Percentiles rank a stretch among this genome's conserved stretches.
Evolutionary conservation across 441 rosid genomes (phyloP).

Genomic region (Croton setiger): DNA sequence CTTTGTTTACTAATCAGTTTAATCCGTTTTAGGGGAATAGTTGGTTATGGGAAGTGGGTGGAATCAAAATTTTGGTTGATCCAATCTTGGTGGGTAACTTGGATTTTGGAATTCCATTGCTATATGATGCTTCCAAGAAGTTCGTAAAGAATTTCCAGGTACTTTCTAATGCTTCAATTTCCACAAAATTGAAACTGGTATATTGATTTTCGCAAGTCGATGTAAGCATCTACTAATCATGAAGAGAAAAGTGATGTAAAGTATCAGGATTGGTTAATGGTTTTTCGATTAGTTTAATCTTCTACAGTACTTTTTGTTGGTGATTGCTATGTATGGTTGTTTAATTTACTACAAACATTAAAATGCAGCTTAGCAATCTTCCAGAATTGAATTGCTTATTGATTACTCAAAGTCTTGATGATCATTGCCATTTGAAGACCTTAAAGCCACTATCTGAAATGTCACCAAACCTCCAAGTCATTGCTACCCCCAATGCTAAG

Average conservation of each 20-base stretch:
- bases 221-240: not conserved
- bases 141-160: constrained; percentile 66
- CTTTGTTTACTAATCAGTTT: not conserved
- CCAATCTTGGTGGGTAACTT: constrained; percentile 84
- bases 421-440: constrained; percentile 90
- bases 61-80: constrained; percentile 65
- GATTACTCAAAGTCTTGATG: constrained; percentile 95
- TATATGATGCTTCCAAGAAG: constrained; percentile 84
- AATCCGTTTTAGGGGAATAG: constrained; percentile 64
- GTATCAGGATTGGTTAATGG: not conserved
- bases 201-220: not conserved
- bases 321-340: not conserved
- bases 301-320: not conserved
- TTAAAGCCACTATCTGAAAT: constrained; percentile 62
- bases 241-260: not conserved
- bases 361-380: constrained; percentile 76
- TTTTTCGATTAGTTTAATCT: not conserved
- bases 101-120: constrained; percentile 92
- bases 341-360: constrained; percentile 17
- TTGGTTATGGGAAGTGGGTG: constrained; percentile 84
- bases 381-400: constrained; percentile 65
- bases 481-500: constrained; percentile 89
- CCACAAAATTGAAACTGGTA: not conserved
- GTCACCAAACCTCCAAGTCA: constrained; percentile 52
- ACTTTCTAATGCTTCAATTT: constrained; percentile 16